phyloP scores from a whole-genome alignment of 2,329 filamentous ascomycete genomes.

The Lasiodiplodia hormozganensis region DNA sequence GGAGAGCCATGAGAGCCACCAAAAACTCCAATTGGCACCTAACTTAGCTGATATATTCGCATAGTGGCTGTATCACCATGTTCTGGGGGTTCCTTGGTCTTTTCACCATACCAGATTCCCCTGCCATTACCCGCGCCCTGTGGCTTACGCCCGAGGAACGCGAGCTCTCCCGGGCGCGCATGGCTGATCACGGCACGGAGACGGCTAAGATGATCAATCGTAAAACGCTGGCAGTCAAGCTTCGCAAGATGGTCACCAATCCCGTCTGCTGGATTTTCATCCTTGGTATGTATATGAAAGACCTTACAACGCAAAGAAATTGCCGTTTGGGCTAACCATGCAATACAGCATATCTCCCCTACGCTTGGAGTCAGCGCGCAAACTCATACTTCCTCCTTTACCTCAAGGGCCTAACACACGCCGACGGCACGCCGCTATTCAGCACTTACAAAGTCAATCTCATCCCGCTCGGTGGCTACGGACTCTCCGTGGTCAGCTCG shows the following conservation, averaged over 20 bases:
- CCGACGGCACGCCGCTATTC: constrained; percentile 28
- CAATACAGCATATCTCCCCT: constrained; percentile 28
- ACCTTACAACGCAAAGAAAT: neutral
- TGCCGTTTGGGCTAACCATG: neutral
- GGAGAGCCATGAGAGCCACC: too few relatives aligned
- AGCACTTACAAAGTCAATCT: constrained; percentile 32
- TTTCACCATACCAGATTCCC: constrained; percentile 30
- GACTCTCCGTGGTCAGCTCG: constrained; percentile 26
- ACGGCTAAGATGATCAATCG: constrained; percentile 28
- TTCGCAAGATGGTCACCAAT: constrained; percentile 26
- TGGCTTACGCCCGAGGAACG: constrained; percentile 28
- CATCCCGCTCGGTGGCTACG: constrained; percentile 32
- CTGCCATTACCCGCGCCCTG: constrained; percentile 31
- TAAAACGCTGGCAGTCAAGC: constrained; percentile 26
- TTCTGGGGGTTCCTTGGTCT: constrained; percentile 30
- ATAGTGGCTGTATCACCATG: constrained; percentile 30
- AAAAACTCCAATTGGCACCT: too few relatives aligned
- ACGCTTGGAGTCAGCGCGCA: constrained; percentile 32
- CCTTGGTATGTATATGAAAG: neutral
- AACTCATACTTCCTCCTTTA: constrained; percentile 32
- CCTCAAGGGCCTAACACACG: constrained; percentile 29
- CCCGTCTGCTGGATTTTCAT: constrained; percentile 31
- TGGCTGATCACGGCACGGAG: constrained; percentile 14
- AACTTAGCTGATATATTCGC: neutral
- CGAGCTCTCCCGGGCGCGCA: constrained; percentile 5